Percentiles rank a stretch among this genome's conserved stretches.
Evolutionary conservation across 805 yeast genomes (phyloP).

Genomic region (Lipomyces japonicus): DNA sequence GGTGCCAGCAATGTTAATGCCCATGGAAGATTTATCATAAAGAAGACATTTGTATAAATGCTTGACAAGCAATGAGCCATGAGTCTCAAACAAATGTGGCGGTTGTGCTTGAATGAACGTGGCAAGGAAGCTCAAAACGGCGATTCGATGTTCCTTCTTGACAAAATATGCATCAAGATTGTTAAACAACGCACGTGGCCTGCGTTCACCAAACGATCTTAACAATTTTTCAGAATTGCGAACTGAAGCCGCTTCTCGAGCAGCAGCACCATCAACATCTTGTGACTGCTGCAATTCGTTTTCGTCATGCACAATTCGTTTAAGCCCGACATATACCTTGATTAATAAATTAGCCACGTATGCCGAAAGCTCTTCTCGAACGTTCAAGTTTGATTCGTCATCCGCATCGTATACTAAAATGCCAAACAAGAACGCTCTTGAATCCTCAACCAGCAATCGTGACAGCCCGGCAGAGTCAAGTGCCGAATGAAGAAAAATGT

Average conservation of each 20-base stretch:
- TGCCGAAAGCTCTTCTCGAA: constrained; percentile 29
- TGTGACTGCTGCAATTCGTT: background rate
- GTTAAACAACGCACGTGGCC: constrained; percentile 41
- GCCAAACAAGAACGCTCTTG: constrained; percentile 36
- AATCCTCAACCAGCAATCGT: constrained; percentile 36
- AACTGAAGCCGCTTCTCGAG: constrained; percentile 48
- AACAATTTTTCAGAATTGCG: constrained; percentile 45
- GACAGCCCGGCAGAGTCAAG: constrained; percentile 55
- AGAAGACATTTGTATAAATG: constrained; percentile 42
- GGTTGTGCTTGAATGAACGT: constrained; percentile 38
- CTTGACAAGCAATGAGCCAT: constrained; percentile 40
- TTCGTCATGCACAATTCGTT: constrained; percentile 16
- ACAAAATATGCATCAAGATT: constrained; percentile 41
- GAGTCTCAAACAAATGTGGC: constrained; percentile 37
- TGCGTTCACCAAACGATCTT: constrained; percentile 43
- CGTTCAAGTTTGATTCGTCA: constrained; percentile 11
- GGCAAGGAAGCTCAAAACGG: constrained; percentile 33
- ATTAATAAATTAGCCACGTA: constrained; percentile 32
- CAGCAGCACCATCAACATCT: constrained; percentile 33
- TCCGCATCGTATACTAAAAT: constrained; percentile 33
- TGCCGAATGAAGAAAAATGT: constrained; percentile 48
- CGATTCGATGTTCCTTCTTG: constrained; percentile 40
- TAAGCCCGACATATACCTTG: constrained; percentile 23
- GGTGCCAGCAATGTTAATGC: constrained; percentile 41
- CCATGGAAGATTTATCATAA: constrained; percentile 43